These are phyloP conservation scores for Hypoxylon rickii DNA, from an alignment of 495 filamentous ascomycete species.

Conservation along the genomic window DNA sequence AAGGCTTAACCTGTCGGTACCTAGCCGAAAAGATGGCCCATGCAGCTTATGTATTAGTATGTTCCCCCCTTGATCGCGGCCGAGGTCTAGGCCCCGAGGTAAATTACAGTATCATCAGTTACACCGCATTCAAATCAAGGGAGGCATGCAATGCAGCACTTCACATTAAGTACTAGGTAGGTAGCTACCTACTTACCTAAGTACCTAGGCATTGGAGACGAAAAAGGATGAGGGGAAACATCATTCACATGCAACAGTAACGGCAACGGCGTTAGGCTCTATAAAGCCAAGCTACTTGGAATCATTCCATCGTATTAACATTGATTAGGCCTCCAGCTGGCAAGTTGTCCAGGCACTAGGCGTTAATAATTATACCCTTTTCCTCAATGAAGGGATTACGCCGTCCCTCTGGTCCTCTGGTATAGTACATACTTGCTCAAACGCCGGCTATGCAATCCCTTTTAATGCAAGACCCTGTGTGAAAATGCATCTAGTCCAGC, in stretches of 20 bases:
- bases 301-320: not conserved
- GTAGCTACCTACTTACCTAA: too few species aligned
- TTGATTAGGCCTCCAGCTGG: not conserved
- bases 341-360: not conserved
- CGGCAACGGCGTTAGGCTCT: too few species aligned
- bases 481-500: conserved; percentile 41
- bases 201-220: not conserved
- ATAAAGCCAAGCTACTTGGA: too few species aligned
- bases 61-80: conserved; percentile 5
- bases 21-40: conserved; percentile 17
- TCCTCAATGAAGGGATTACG: too few species aligned
- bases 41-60: conserved; percentile 4
- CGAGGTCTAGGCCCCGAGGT: conserved; percentile 11
- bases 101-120: not conserved
- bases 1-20: conserved; percentile 20
- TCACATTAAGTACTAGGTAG: not conserved
- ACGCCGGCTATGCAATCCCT: conserved; percentile 29
- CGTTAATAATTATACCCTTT: too few species aligned
- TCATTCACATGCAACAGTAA: not conserved
- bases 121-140: not conserved
- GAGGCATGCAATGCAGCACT: not conserved
- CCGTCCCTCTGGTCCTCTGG: too few species aligned
- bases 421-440: too few species aligned
- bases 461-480: conserved; percentile 5
- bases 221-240: conserved; percentile 2